phyloP scores from a whole-genome alignment of 805 yeast species.

The Candida oleophila region DNA sequence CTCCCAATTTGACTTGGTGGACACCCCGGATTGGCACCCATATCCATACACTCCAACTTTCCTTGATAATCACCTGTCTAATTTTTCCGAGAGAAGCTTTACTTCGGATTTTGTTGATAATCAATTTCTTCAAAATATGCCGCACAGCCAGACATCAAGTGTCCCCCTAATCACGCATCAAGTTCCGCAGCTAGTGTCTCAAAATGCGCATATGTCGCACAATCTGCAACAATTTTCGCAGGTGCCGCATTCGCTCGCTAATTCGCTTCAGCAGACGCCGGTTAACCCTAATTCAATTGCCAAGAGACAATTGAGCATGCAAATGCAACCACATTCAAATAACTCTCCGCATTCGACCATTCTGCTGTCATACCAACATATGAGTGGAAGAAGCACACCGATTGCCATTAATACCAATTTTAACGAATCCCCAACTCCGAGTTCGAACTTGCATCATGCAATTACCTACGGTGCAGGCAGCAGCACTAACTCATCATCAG shows the following conservation, averaged over 20 bases:
- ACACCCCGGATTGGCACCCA: constrained; percentile 4
- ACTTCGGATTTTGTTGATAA: not conserved
- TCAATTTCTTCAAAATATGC: not conserved
- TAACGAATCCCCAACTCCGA: not conserved
- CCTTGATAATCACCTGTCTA: constrained; percentile 4
- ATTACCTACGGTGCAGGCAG: not conserved
- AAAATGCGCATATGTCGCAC: not conserved
- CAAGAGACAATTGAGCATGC: constrained; percentile 1
- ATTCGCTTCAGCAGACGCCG: not conserved
- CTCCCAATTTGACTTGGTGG: constrained; percentile 4
- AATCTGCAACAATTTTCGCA: constrained; percentile 1
- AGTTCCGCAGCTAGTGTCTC: not conserved
- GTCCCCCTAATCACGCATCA: not conserved
- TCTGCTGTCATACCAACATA: not conserved
- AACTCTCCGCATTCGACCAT: not conserved
- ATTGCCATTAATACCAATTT: not conserved
- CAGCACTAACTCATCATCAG: not conserved
- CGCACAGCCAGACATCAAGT: not conserved
- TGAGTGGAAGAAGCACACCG: not conserved
- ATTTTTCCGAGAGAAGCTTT: constrained; percentile 6
- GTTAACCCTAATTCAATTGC: not conserved
- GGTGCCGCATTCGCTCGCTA: not conserved
- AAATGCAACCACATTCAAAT: not conserved
- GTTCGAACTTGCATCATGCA: not conserved
- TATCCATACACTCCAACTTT: constrained; percentile 6